Percentiles rank a stretch among this genome's conserved stretches.
Conservation (phyloP, 2,329 filamentous ascomycete genomes). For the Calonectria hongkongensis region DNA sequence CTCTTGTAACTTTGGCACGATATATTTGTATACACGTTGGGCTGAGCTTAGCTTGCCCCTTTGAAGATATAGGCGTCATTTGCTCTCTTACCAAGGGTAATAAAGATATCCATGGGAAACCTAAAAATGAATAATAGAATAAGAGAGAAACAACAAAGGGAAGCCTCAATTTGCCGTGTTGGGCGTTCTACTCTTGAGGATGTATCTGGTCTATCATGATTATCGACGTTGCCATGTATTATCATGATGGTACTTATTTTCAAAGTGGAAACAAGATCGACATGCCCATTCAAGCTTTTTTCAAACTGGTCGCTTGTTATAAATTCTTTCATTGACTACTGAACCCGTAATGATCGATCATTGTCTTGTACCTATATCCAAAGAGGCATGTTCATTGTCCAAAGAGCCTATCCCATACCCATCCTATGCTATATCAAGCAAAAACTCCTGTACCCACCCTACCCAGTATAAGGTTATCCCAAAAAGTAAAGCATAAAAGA, state of each 20-base stretch:
- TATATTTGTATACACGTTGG: not conserved
- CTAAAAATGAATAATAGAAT: not conserved
- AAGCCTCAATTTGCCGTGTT: not conserved
- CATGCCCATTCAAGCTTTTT: slow-evolving; percentile 18
- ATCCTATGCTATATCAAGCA: slow-evolving; percentile 40
- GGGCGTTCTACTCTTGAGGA: not conserved
- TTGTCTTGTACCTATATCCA: slow-evolving; percentile 41
- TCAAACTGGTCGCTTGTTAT: slow-evolving; percentile 28
- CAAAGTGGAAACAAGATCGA: not conserved
- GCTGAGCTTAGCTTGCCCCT: not conserved
- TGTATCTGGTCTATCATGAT: not conserved
- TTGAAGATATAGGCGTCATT: slow-evolving; percentile 10
- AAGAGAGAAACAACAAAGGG: not conserved
- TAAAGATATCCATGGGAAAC: slow-evolving; percentile 7
- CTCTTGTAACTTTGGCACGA: not conserved
- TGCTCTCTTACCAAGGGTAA: not conserved
- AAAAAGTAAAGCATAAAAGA: slow-evolving; percentile 33
- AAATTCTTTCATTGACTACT: slow-evolving; percentile 45
- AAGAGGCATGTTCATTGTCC: slow-evolving; percentile 34
- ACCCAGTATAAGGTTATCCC: slow-evolving; percentile 45
- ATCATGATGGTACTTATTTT: not conserved
- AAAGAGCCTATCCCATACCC: slow-evolving; percentile 33
- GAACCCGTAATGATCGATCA: slow-evolving; percentile 51
- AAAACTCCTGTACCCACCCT: slow-evolving; percentile 54
- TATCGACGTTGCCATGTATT: not conserved